Conservation (phyloP, 495 filamentous ascomycete genomes). For the Cryomyces antarcticus region DNA sequence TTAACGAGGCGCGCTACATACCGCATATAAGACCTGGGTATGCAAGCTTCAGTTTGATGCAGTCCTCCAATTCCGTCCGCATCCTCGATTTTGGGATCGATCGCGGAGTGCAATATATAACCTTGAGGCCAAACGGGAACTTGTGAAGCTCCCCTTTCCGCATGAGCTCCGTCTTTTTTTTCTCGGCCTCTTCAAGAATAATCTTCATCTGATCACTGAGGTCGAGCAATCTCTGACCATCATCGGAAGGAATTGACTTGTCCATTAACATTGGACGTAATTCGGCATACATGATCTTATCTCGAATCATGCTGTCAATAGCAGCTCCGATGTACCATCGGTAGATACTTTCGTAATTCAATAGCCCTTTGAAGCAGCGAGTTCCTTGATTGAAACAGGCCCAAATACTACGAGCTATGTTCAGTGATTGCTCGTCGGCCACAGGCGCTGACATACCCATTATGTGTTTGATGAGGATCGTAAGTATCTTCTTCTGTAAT, state of each 20-base stretch:
- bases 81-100: constrained; percentile 15
- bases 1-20: constrained; percentile 2
- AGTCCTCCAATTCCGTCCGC: constrained; percentile 18
- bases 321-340: constrained; percentile 18
- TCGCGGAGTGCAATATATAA: constrained; percentile 21
- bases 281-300: constrained; percentile 22
- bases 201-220: constrained; percentile 14
- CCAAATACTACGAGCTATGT: constrained; percentile 12
- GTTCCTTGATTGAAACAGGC: constrained; percentile 22
- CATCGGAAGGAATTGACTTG: constrained; percentile 16
- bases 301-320: constrained; percentile 20
- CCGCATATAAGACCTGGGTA: constrained; percentile 23
- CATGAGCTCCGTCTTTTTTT: constrained; percentile 12
- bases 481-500: constrained; percentile 12
- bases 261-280: constrained; percentile 21
- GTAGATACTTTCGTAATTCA: constrained; percentile 19
- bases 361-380: constrained; percentile 19
- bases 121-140: constrained; percentile 21
- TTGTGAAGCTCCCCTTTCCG: constrained; percentile 5
- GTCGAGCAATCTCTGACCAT: constrained; percentile 9
- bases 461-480: constrained; percentile 9
- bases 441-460: constrained; percentile 8
- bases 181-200: constrained; percentile 13
- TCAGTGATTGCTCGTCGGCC: background rate
- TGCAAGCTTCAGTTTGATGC: constrained; percentile 24